Evolutionary conservation across 805 yeast species (phyloP), one percentile per base, ranked within the genome.

Genomic region (Yarrowia porcina): DNA sequence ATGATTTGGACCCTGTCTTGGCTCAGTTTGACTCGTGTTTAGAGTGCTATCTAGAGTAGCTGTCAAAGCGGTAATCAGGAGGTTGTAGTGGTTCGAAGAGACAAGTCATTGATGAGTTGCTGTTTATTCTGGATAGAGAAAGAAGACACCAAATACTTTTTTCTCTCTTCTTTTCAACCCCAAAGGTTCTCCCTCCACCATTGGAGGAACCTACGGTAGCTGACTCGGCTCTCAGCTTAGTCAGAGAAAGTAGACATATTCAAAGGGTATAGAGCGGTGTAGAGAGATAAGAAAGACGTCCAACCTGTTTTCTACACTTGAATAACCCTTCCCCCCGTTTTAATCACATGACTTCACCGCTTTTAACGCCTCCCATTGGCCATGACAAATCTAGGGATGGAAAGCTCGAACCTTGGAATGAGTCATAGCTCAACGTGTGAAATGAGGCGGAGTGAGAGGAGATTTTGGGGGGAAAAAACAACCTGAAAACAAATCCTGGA

Each of bases 401-500:
- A 39, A 18, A 20, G 21, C n/a, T 4, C 6, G 21, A 47, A 20
- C 38, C 54, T 30, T 47, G 57, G 57, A 13, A 33, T 49, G 57
- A 49, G 57, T 49, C 57, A 49, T 49, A 49, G 57, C 25, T 13
- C 49, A 17, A 44, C 45, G 45, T 15, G 15, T 8, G 30, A 23
- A 15, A 39, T 18, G 42, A 38, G 42, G 27, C n/a, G 44, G 27
- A 9, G 11, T 21, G 44, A 13, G 10, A 38, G 23, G 10, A 12
- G 25, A 23, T 38, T 13, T n/a, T n/a, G n/a, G n/a, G 25, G 25
- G 9, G 20, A 38, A 38, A n/a, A 20, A 13, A 8, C 7, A 8
- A 11, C 9, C n/a, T n/a, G n/a, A n/a, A n/a, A n/a, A n/a, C n/a
- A n/a, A n/a, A n/a, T n/a, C n/a, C n/a, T n/a, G n/a, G n/a, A n/a